Percentiles rank a stretch among this genome's conserved stretches.
phyloP scores from a whole-genome alignment of 2,329 filamentous ascomycete species.

The Diaporthe sp. region DNA sequence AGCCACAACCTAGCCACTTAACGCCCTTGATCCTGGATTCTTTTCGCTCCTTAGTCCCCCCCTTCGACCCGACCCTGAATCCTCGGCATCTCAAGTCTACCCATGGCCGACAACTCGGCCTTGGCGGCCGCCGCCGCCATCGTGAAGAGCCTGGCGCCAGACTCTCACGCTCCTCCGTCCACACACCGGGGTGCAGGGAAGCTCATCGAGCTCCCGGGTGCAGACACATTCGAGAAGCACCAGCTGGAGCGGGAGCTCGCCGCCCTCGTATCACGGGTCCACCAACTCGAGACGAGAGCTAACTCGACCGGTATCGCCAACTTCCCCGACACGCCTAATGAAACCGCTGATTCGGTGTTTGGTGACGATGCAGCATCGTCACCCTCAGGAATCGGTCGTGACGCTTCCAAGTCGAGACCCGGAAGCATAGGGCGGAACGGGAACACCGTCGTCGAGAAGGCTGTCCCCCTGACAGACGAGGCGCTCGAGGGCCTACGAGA shows the following conservation, averaged over 20 bases:
- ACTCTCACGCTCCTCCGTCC: slow-evolving; percentile 55
- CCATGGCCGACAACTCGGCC: slow-evolving; percentile 69
- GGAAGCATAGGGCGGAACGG: slow-evolving; percentile 47
- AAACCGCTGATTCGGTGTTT: slow-evolving; percentile 76
- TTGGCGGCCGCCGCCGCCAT: slow-evolving; percentile 68
- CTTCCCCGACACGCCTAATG: slow-evolving; percentile 87
- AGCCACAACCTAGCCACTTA: slow-evolving; percentile 30
- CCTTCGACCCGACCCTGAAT: slow-evolving; percentile 33
- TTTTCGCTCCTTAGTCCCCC: slow-evolving; percentile 33
- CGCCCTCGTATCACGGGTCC: slow-evolving; percentile 82
- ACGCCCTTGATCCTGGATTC: slow-evolving; percentile 30
- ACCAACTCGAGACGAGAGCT: slow-evolving; percentile 85
- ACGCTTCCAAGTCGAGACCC: slow-evolving; percentile 45
- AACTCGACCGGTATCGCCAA: slow-evolving; percentile 66
- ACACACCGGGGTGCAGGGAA: slow-evolving; percentile 56
- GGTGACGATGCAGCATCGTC: slow-evolving; percentile 67
- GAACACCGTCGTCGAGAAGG: slow-evolving; percentile 47
- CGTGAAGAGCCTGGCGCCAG: slow-evolving; percentile 65
- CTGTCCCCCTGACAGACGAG: slow-evolving; percentile 79
- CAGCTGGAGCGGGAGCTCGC: slow-evolving; percentile 86
- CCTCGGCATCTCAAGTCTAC: slow-evolving; percentile 30
- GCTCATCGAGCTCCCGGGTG: slow-evolving; percentile 81
- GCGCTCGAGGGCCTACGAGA: slow-evolving; percentile 89
- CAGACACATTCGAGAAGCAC: slow-evolving; percentile 80
- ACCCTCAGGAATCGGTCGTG: slow-evolving; percentile 58